Conservation (phyloP, 2,329 filamentous ascomycete species). For the Calonectria pseudoreteaudii region DNA sequence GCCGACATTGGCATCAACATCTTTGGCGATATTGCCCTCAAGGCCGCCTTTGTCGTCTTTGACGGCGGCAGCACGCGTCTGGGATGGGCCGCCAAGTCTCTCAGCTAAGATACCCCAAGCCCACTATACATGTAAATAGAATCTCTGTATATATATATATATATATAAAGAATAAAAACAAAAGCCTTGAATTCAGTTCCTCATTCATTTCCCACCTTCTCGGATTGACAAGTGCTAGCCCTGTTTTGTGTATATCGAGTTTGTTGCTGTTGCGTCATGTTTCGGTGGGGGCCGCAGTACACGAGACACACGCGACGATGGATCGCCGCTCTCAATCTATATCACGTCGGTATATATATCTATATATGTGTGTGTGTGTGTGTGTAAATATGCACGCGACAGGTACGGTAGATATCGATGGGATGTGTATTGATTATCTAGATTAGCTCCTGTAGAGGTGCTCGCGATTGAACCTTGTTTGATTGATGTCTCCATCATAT, state of each 20-base stretch:
- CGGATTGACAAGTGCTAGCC: not conserved
- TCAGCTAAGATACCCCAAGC: not conserved
- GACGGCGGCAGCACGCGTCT: slow-evolving; percentile 49
- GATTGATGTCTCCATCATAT: not conserved
- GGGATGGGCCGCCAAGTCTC: slow-evolving; percentile 37
- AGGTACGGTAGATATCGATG: not conserved
- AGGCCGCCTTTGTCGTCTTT: slow-evolving; percentile 70
- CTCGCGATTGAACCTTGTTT: not conserved
- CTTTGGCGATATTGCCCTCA: slow-evolving; percentile 71
- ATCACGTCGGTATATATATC: not conserved
- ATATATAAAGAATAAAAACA: not conserved
- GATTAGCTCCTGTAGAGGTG: not conserved
- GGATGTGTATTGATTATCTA: not conserved
- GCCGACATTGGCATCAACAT: slow-evolving; percentile 62
- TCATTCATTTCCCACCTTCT: not conserved
- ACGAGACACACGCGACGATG: not conserved
- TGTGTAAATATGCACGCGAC: not conserved
- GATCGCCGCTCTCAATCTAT: not conserved
- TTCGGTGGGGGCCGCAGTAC: too few species aligned
- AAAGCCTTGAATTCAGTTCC: not conserved
- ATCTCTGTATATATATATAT: not conserved
- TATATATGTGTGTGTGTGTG: too few species aligned
- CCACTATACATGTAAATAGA: not conserved
- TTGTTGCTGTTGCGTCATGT: not conserved
- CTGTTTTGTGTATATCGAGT: not conserved